These are phyloP conservation scores for Climacium dendroides DNA, from an alignment of 225 moss, liverwort and hornwort species.

Conservation along the genomic window DNA sequence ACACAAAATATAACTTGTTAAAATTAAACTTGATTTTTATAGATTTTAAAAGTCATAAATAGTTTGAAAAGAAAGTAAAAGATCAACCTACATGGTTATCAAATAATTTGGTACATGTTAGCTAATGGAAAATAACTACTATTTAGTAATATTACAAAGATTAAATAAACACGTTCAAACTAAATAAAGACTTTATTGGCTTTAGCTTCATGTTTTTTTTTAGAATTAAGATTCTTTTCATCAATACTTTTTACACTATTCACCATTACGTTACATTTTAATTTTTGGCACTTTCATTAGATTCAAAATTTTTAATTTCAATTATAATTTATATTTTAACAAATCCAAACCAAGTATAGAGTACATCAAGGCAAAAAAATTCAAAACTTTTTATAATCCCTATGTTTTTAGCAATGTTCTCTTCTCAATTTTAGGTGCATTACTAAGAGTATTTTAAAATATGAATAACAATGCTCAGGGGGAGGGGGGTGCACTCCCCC, in stretches of 20 bases:
- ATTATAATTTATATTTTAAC: too few species aligned
- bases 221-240: too few species aligned
- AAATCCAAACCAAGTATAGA: too few species aligned
- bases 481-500: too few species aligned
- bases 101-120: not conserved
- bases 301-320: too few species aligned
- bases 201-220: too few species aligned
- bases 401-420: not conserved
- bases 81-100: not conserved
- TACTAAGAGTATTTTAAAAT: not conserved
- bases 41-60: not conserved
- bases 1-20: too few species aligned
- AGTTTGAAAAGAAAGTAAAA: not conserved
- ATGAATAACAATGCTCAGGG: too few species aligned
- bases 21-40: not conserved
- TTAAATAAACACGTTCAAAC: not conserved
- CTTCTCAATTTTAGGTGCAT: accelerated
- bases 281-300: too few species aligned
- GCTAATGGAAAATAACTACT: not conserved
- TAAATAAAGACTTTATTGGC: not conserved
- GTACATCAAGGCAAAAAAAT: accelerated
- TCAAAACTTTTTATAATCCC: accelerated
- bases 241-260: too few species aligned
- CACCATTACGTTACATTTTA: too few species aligned
- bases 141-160: not conserved